Percentiles rank a stretch among this genome's conserved stretches.
phyloP scores from a whole-genome alignment of 1,139 yeast species.

The Geotrichum phurueaensis region DNA sequence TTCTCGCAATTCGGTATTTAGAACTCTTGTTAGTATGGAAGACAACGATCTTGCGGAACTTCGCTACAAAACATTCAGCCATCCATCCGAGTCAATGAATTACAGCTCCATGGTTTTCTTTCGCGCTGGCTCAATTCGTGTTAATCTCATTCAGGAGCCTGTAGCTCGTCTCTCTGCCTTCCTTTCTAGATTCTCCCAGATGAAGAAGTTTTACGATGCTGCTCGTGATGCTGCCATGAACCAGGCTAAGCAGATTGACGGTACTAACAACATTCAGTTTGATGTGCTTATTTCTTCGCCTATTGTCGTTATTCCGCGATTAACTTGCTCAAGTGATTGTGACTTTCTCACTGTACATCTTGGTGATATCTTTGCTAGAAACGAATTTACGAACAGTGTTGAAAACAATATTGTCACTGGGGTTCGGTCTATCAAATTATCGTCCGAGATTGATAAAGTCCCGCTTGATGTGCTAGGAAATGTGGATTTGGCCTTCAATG shows the following conservation, averaged over 20 bases:
- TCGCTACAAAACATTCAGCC: constrained; percentile 73
- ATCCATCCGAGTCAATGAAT: constrained; percentile 31
- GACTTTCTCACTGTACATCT: constrained; percentile 66
- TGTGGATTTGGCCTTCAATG: constrained; percentile 58
- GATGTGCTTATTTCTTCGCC: constrained; percentile 79
- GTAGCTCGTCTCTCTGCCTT: constrained; percentile 60
- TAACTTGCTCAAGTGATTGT: constrained; percentile 25
- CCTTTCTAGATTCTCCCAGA: constrained; percentile 66
- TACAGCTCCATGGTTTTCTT: constrained; percentile 59
- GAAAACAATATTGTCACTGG: constrained; percentile 61
- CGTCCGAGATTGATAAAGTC: constrained; percentile 56
- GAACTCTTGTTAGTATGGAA: constrained; percentile 70
- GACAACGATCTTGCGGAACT: constrained; percentile 80
- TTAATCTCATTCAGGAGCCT: constrained; percentile 78
- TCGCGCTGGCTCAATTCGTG: constrained; percentile 64
- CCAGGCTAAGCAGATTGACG: constrained; percentile 59
- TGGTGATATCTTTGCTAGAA: constrained; percentile 75
- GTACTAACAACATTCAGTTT: constrained; percentile 58
- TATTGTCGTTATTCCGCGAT: constrained; percentile 66
- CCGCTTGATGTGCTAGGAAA: constrained; percentile 59
- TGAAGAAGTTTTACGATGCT: constrained; percentile 80
- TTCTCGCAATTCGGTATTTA: constrained; percentile 50
- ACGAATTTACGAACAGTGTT: constrained; percentile 42
- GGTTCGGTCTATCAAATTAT: constrained; percentile 59
- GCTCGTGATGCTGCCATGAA: constrained; percentile 82